Conservation (phyloP, 257 asterid species). For the Jasminum sambac region DNA sequence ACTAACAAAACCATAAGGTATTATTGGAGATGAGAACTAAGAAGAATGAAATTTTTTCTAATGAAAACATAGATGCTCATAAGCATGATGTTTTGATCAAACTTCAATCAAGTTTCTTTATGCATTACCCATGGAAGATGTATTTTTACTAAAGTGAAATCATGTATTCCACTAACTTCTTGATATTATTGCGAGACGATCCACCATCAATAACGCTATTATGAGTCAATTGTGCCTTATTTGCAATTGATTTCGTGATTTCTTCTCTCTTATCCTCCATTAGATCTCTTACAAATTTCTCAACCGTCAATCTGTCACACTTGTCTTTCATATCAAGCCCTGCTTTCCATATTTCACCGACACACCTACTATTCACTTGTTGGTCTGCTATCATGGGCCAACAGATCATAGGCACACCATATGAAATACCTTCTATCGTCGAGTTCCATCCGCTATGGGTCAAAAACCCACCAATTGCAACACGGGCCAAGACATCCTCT, state of each 20-base stretch:
- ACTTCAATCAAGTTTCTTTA: no score
- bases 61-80: no score
- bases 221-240: slow-evolving; percentile 28
- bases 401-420: slow-evolving; percentile 45
- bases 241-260: slow-evolving; percentile 13
- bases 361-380: slow-evolving; percentile 41
- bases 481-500: slow-evolving; percentile 37
- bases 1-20: no score
- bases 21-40: no score
- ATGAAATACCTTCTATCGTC: slow-evolving; percentile 37
- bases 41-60: no score
- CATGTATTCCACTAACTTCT: slow-evolving; percentile 30
- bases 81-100: no score
- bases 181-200: slow-evolving; percentile 30
- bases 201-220: slow-evolving; percentile 36
- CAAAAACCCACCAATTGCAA: slow-evolving; percentile 36
- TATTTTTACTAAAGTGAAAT: slow-evolving; percentile 9
- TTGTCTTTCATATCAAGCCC: slow-evolving; percentile 37
- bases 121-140: not conserved
- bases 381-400: slow-evolving; percentile 38
- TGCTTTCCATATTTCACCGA: slow-evolving; percentile 37
- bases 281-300: slow-evolving; percentile 36
- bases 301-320: slow-evolving; percentile 40
- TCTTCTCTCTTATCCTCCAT: slow-evolving; percentile 31
- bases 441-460: slow-evolving; percentile 55